Base-by-base conservation (phyloP, 208 protist genomes). In the Leishmania amazonensis region DNA sequence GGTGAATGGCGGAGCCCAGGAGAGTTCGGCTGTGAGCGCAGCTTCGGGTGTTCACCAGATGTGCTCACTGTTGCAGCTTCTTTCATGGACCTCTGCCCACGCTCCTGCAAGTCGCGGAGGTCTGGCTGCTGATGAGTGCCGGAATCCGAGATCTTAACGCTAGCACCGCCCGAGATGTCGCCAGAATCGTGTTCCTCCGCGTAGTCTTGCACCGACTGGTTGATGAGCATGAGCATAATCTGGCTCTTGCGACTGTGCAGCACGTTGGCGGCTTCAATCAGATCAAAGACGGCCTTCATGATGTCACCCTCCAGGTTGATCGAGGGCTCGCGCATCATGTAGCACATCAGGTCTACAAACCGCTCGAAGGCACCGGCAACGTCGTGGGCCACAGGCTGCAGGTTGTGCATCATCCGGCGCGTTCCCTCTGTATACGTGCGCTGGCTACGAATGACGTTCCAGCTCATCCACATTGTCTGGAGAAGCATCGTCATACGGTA, bases 401-500 rank as follows among this genome's bases (percentile, higher is more conserved):
- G 86, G 53, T 85, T 89, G 60, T 78, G 75, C 83, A 96, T 75
- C 85, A 96, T 89, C 74, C 89, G 87, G 15, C 80, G 86, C 72
- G 89, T 95, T 2, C 90, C 86, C 11, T 40, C 60, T 13, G 89
- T 87, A 80, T 90, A 92, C 60, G 28, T 15, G 51, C 80, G 78
- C 86, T 97, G 91, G 67, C 93, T 91, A 51, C 94, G 90, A 31
- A 97, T 83, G 45, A 96, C 87, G 53, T 91, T 90, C 93, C 94
- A 97, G 88, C 93, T 95, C 83, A 91, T 90, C 81, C 86, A 90
- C 92, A 96, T 96, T 3, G 93, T 95, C 85, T 90, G 88, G 64
- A 97, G 84, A 67, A 97, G 81, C 62, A 90, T 87, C 28, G 89
- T 80, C 93, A 96, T 96, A 78, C 89, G 93, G 83, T 95, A 89